Evolutionary conservation across 2,329 filamentous ascomycete genomes (phyloP), one percentile per base, ranked within the genome.

Genomic region (Sporothrix sp.): DNA sequence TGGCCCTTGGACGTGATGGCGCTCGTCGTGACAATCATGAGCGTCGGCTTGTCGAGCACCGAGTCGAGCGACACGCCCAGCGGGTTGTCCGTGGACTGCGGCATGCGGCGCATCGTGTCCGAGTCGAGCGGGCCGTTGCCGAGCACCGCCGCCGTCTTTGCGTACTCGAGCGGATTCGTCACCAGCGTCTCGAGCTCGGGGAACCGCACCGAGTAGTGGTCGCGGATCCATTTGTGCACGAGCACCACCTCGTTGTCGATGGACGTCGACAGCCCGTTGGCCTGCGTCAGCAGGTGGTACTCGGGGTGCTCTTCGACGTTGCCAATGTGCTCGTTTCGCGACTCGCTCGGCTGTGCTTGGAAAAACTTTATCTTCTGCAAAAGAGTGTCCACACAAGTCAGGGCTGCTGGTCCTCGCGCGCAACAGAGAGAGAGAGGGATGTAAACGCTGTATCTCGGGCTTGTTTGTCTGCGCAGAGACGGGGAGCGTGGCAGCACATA

Each of bases 11-110:
- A 93, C 2, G 86, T 93, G 5, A 90, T 95, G 27, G 89, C 91
- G 69, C 97, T 93, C 10, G 97, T 85, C 1, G 88, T 91, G 47
- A 98, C 90, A 54, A 94, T 87, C 90, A 98, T 96, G 60, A 97
- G 71, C 0, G 87, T 87, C 1, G 93, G 88, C 0, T 88, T 87
- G 63, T 95, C 88, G 13, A 98, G 73, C 1, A 97, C 83, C 2
- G 82, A 80, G 61, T 84, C 85, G 35, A 98, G 75, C 1, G 87
- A 81, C 51, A 79, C 75, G 14, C 84, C 82, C 6, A 95, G 74
- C 9, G 85, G 73, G 61, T 97, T 96, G 54, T 94, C 78, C 7
- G 82, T 79, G 3, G 84, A 87, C 14, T 79, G 77, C 53, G 90
- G 83, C 42, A 95, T 75, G 2, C 76, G 72, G 65, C 90, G 91